Percentiles rank a stretch among this genome's conserved stretches.
Conservation (phyloP, 2,329 filamentous ascomycete species). For the Sporothrix luriei region DNA sequence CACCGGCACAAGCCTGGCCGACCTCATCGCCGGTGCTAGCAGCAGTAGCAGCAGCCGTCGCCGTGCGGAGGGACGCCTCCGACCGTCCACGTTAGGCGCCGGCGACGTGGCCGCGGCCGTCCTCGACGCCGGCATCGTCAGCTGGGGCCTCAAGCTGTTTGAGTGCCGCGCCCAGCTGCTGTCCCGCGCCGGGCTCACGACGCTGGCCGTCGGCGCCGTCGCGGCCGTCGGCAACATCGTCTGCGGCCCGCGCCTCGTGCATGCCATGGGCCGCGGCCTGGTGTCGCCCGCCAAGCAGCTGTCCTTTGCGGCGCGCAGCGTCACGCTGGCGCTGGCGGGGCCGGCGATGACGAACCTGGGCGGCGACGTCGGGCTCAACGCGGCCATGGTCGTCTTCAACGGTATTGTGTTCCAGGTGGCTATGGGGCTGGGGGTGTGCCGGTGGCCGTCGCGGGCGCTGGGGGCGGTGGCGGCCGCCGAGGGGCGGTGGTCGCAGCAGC, state of each 20-base stretch:
- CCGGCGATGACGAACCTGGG: constrained; percentile 51
- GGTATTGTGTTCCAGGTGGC: constrained; percentile 49
- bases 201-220: constrained; percentile 44
- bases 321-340: constrained; percentile 54
- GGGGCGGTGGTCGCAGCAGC: no score
- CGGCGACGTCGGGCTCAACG: constrained; percentile 53
- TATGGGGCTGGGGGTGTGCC: constrained; percentile 41
- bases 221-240: constrained; percentile 50
- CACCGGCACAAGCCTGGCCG: constrained; percentile 41
- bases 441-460: constrained; percentile 32
- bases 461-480: not conserved
- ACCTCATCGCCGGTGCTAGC: constrained; percentile 35
- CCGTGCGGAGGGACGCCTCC: not conserved
- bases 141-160: constrained; percentile 58
- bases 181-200: constrained; percentile 48
- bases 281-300: constrained; percentile 43
- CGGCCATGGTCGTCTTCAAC: constrained; percentile 55
- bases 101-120: constrained; percentile 54
- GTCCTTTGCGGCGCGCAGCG: constrained; percentile 54
- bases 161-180: constrained; percentile 53
- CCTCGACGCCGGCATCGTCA: constrained; percentile 55
- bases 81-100: constrained; percentile 44
- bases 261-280: constrained; percentile 47
- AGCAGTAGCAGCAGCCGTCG: no score
- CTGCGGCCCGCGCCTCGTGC: constrained; percentile 46